Conservation (phyloP, 257 asterid genomes). For the Capsicum pubescens region DNA sequence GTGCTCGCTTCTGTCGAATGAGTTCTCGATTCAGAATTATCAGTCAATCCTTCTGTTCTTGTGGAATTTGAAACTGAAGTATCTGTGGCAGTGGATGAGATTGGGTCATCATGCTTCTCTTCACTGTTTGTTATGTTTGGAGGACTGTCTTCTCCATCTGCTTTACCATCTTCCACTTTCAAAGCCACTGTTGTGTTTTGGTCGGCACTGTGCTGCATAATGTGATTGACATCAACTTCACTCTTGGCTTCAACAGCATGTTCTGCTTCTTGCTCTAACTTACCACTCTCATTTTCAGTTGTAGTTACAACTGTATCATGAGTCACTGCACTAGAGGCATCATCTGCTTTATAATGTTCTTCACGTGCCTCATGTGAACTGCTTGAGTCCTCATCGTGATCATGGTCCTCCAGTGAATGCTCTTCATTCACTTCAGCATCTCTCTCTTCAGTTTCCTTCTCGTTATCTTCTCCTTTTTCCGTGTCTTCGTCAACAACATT, state of each 20-base stretch:
- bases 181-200: constrained; percentile 38
- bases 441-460: constrained; percentile 54
- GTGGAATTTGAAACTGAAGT: constrained; percentile 44
- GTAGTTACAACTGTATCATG: constrained; percentile 47
- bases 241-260: constrained; percentile 37
- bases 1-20: constrained; percentile 39
- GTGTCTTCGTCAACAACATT: constrained; percentile 51
- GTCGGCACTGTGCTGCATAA: constrained; percentile 32
- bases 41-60: constrained; percentile 36
- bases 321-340: constrained; percentile 98
- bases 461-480: constrained; percentile 54
- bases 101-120: constrained; percentile 37
- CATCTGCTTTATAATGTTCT: constrained; percentile 92
- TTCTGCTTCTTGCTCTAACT: constrained; percentile 43
- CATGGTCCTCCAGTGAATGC: constrained; percentile 44
- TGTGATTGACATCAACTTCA: constrained; percentile 36
- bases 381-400: constrained; percentile 51
- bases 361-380: constrained; percentile 74
- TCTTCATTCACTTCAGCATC: constrained; percentile 54
- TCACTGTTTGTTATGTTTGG: constrained; percentile 39
- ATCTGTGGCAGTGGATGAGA: constrained; percentile 33
- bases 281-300: constrained; percentile 47
- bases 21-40: constrained; percentile 34
- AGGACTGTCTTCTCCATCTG: constrained; percentile 38
- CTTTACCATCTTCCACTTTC: constrained; percentile 45